These are phyloP conservation scores for Umbelopsis sp. DNA, from an alignment of 192 early-diverging fungal genomes.

Conservation along the genomic window DNA sequence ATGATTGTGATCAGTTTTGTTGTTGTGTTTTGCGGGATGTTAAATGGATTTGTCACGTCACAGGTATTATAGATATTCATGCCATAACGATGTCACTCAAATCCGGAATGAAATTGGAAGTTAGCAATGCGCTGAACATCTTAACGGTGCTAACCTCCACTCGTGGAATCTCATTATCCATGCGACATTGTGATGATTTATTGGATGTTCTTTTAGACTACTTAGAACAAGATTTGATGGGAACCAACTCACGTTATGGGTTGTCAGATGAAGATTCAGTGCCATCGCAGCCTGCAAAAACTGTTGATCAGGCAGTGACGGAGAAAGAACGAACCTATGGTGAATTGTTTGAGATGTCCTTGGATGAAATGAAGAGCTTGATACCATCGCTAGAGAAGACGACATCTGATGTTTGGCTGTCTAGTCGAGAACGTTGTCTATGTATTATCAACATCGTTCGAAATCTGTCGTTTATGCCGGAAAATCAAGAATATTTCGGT, in stretches of 20 bases:
- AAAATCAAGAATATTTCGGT: constrained; percentile 52
- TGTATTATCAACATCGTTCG: constrained; percentile 56
- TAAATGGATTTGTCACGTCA: neutral
- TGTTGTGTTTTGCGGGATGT: neutral
- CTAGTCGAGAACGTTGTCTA: constrained; percentile 51
- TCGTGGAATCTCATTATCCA: constrained; percentile 43
- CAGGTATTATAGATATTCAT: constrained; percentile 73
- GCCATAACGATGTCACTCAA: constrained; percentile 79
- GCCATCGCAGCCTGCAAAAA: constrained; percentile 1
- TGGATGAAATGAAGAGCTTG: constrained; percentile 52
- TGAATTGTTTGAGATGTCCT: constrained; percentile 52
- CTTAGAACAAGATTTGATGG: constrained; percentile 48
- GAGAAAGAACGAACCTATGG: constrained; percentile 42
- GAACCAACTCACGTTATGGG: constrained; percentile 15
- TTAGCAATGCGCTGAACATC: constrained; percentile 75
- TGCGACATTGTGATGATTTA: constrained; percentile 67
- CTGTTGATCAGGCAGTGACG: neutral
- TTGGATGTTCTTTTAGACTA: constrained; percentile 67
- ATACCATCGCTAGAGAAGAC: constrained; percentile 39
- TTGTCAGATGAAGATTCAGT: too few species aligned
- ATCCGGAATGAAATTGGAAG: constrained; percentile 72
- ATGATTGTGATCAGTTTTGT: neutral
- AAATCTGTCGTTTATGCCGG: constrained; percentile 57
- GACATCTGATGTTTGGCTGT: constrained; percentile 40
- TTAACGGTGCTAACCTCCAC: constrained; percentile 62